Base-by-base conservation (phyloP, 2,329 filamentous ascomycete species). In the Ophiostoma ips region DNA sequence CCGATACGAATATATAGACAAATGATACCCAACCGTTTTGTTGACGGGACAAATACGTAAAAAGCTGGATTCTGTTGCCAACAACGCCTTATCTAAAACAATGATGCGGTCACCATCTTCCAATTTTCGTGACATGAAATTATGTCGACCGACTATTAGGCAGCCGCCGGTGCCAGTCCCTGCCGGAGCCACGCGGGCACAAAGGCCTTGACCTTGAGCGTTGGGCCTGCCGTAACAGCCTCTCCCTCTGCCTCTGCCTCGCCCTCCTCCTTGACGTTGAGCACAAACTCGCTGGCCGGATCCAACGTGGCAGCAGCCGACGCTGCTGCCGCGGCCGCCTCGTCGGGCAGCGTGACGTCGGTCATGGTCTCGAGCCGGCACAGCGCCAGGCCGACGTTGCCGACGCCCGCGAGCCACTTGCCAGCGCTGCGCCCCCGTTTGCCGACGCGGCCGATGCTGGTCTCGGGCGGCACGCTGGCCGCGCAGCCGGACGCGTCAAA, bases 351-450 rank as follows among this genome's bases (percentile, higher is more conserved):
- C 33, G 71, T 70, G 45, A 92, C 68, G 61, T 87, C 83, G 5
- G 87, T 94, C 89, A 95, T 95, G 62, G 83, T 81, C 68, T 94
- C 88, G 58, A 96, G 66, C 24, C 90, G 79, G 62, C 90, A 95
- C 57, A 95, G 67, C 2, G 81, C 90, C 48, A 98, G 70, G 1
- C 92, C 92, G 30, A 96, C 67, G 61, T 95, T 94, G 1, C 89
- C 90, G 13, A 57, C 71, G 0, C 85, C 83, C 31, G 70, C 71
- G 48, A 96, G 71, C 69, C 86, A 89, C 62, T 86, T 94, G 40
- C 90, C 92, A 0, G 83, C 81, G 54, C 80, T 82, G 58, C 87
- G 79, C 60, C 83, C 75, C 63, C 70, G 72, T 66, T 73, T 75
- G 56, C 62, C 73, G 13, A 65, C 64, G 18, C 73, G 68, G 1